phyloP scores from a whole-genome alignment of 1,284 basidiomycete species.

The Pyrrhoderma noxium region DNA sequence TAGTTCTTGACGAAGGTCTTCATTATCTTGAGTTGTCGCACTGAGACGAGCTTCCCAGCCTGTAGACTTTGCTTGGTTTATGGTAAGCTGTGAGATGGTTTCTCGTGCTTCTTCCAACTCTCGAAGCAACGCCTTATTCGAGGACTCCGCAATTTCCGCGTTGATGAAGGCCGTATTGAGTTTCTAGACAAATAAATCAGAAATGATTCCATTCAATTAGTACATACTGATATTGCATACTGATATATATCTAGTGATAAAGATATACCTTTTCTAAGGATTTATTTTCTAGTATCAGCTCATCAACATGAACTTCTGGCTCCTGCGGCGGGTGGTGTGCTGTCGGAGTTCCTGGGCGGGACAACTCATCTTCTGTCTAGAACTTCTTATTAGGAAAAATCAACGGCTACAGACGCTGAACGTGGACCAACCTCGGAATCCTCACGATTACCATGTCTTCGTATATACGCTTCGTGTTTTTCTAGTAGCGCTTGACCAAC shows the following conservation, averaged over 20 bases:
- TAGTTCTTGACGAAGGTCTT: slow-evolving; percentile 81
- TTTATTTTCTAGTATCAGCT: slow-evolving; percentile 51
- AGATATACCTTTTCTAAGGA: slow-evolving; percentile 56
- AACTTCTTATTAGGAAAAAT: not conserved
- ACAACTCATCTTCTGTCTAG: slow-evolving; percentile 9
- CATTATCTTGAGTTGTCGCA: slow-evolving; percentile 58
- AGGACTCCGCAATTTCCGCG: slow-evolving; percentile 74
- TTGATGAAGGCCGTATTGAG: slow-evolving; percentile 78
- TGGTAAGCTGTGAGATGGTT: slow-evolving; percentile 60
- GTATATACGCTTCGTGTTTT: slow-evolving; percentile 80
- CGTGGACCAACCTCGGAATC: slow-evolving; percentile 17
- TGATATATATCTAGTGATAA: not conserved
- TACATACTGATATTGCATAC: not conserved
- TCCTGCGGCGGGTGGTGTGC: slow-evolving; percentile 14
- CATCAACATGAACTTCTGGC: slow-evolving; percentile 33
- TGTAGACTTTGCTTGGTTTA: slow-evolving; percentile 60
- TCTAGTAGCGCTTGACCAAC: slow-evolving; percentile 87
- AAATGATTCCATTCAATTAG: not conserved
- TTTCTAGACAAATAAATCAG: slow-evolving; percentile 37
- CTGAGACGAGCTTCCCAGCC: slow-evolving; percentile 66
- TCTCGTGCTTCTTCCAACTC: slow-evolving; percentile 75
- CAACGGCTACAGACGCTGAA: not conserved
- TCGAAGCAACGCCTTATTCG: slow-evolving; percentile 65
- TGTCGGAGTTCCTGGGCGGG: slow-evolving; percentile 17
- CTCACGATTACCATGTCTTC: slow-evolving; percentile 53